phyloP scores from a whole-genome alignment of 805 yeast genomes.

The Myxozyma kluyveri region DNA sequence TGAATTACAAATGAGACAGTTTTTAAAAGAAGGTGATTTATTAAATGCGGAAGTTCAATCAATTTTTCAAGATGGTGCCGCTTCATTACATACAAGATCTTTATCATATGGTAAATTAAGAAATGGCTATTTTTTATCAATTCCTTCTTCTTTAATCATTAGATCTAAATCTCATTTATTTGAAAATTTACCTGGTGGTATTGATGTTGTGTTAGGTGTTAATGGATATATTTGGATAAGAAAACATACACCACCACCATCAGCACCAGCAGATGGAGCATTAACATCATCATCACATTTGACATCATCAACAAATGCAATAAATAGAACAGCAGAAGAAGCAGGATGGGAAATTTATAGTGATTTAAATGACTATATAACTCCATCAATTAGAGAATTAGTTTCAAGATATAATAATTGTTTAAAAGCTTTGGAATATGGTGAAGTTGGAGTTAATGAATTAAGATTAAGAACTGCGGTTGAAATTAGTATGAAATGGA shows the following conservation, averaged over 20 bases:
- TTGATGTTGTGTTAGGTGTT: slow-evolving; percentile 85
- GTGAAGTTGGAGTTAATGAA: slow-evolving; percentile 85
- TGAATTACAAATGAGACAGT: slow-evolving; percentile 92
- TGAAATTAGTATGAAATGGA: slow-evolving; percentile 82
- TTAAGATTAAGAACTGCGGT: slow-evolving; percentile 75
- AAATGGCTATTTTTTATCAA: slow-evolving; percentile 78
- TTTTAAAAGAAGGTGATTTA: slow-evolving; percentile 92
- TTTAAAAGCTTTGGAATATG: slow-evolving; percentile 72
- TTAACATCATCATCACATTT: slow-evolving; percentile 24
- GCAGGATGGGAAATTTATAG: slow-evolving; percentile 93
- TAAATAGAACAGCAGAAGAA: slow-evolving; percentile 87
- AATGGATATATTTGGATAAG: slow-evolving; percentile 94
- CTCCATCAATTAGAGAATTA: slow-evolving; percentile 59
- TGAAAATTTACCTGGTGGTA: slow-evolving; percentile 81
- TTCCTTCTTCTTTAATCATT: slow-evolving; percentile 78
- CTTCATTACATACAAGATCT: slow-evolving; percentile 92
- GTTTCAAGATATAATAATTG: slow-evolving; percentile 86
- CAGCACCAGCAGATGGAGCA: slow-evolving; percentile 39
- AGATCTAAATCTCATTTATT: slow-evolving; percentile 86
- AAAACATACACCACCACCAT: slow-evolving; percentile 41
- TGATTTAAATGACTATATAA: slow-evolving; percentile 66
- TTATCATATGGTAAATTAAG: slow-evolving; percentile 91
- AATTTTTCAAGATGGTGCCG: slow-evolving; percentile 83
- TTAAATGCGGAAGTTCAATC: slow-evolving; percentile 91
- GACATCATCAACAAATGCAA: slow-evolving; percentile 46